These are phyloP conservation scores for Amanita pallidorosea DNA, from an alignment of 768 basidiomycete species.

Conservation along the genomic window DNA sequence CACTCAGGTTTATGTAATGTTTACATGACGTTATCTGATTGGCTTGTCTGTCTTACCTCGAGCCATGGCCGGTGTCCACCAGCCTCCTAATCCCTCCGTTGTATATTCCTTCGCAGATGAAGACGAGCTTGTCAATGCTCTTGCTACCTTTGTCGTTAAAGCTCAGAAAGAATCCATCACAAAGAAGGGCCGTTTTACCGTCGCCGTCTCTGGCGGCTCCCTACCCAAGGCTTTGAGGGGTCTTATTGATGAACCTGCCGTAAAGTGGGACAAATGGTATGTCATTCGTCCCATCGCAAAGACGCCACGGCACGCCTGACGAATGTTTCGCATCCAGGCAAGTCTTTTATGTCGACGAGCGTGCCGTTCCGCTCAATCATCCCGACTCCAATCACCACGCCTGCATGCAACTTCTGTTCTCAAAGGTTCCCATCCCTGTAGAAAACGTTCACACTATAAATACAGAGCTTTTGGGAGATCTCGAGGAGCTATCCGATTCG, in stretches of 20 bases:
- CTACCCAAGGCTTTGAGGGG: slow-evolving; percentile 74
- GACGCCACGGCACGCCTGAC: neutral
- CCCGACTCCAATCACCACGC: slow-evolving; percentile 86
- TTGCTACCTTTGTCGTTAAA: slow-evolving; percentile 76
- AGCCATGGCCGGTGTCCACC: slow-evolving; percentile 30
- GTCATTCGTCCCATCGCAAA: slow-evolving; percentile 10
- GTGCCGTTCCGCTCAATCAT: slow-evolving; percentile 87
- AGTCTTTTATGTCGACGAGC: slow-evolving; percentile 95
- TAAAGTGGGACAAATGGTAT: slow-evolving; percentile 94
- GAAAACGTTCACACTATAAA: slow-evolving; percentile 83
- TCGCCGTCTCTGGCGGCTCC: slow-evolving; percentile 92
- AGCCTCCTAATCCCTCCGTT: slow-evolving; percentile 53
- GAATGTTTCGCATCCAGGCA: slow-evolving; percentile 50
- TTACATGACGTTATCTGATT: slow-evolving; percentile 1
- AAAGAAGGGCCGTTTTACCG: slow-evolving; percentile 82
- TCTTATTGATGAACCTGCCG: slow-evolving; percentile 49
- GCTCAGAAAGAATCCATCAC: slow-evolving; percentile 85
- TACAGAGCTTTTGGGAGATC: slow-evolving; percentile 47
- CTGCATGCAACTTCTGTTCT: slow-evolving; percentile 64
- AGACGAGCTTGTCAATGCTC: slow-evolving; percentile 45
- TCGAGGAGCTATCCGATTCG: slow-evolving; percentile 71
- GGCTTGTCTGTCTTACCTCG: neutral
- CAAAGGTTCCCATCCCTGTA: slow-evolving; percentile 68
- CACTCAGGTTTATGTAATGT: neutral
- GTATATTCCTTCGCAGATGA: slow-evolving; percentile 59